These are phyloP conservation scores for Castanea mollissima DNA, from an alignment of 306 rosid genomes.

Conservation along the genomic window DNA sequence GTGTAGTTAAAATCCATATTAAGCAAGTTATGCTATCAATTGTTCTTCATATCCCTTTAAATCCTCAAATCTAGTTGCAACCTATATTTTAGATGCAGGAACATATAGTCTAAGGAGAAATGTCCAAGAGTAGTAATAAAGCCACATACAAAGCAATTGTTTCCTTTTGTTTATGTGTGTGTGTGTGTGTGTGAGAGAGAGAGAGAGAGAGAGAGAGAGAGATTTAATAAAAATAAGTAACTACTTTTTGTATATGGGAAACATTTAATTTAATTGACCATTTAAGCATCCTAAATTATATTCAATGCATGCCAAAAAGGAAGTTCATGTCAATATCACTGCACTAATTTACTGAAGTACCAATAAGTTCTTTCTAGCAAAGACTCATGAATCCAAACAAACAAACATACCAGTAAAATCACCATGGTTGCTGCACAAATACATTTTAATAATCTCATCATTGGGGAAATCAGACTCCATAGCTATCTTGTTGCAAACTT, in stretches of 20 bases:
- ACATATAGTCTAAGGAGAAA: too few relatives aligned
- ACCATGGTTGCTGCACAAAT: slow-evolving; percentile 59
- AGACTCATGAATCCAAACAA: slow-evolving; percentile 6
- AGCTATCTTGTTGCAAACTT: slow-evolving; percentile 63
- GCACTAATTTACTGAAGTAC: neutral
- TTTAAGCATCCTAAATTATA: neutral
- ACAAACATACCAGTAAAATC: slow-evolving; percentile 48
- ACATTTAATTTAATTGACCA: neutral
- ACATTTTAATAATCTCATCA: slow-evolving; percentile 63
- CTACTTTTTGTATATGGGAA: neutral
- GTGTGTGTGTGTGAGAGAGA: neutral
- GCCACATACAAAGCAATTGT: too few relatives aligned
- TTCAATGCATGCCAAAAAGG: neutral
- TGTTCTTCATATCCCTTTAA: too few relatives aligned
- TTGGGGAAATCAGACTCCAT: slow-evolving; percentile 70
- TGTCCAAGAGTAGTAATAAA: too few relatives aligned
- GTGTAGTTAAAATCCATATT: too few relatives aligned
- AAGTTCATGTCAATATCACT: neutral
- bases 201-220: neutral
- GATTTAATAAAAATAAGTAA: neutral
- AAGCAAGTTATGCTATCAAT: too few relatives aligned
- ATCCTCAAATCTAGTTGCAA: too few relatives aligned
- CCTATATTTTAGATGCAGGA: too few relatives aligned
- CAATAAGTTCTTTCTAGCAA: neutral
- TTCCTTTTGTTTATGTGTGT: too few relatives aligned